These are phyloP conservation scores for Acanthamoeba triangularis DNA, from an alignment of 208 protist genomes.

Conservation along the genomic window DNA sequence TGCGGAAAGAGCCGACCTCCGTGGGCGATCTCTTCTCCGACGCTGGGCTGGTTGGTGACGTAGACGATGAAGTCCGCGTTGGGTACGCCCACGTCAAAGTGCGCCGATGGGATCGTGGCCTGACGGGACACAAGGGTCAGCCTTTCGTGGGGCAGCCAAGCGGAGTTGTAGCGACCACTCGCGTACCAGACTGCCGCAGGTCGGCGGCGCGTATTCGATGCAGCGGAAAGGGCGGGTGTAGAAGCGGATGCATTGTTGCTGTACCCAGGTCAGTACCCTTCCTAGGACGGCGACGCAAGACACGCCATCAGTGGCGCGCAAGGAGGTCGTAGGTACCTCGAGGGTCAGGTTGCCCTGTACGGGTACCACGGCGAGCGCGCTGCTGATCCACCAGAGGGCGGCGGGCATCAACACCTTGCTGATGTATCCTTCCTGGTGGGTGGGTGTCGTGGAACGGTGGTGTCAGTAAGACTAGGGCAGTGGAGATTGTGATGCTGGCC, in stretches of 20 bases:
- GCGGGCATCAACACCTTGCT: background rate
- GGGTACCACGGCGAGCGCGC: background rate
- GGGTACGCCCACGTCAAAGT: background rate
- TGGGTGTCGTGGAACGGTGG: no score
- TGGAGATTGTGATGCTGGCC: background rate
- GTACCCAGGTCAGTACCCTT: background rate
- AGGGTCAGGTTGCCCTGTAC: conserved; percentile 34
- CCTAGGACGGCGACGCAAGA: background rate
- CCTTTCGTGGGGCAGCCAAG: no score
- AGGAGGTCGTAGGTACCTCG: background rate
- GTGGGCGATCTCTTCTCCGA: background rate
- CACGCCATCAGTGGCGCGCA: background rate
- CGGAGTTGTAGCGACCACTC: background rate
- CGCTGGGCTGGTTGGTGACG: conserved; percentile 8
- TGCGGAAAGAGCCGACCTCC: background rate
- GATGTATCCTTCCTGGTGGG: conserved; percentile 17
- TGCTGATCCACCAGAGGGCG: background rate
- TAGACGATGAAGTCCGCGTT: conserved; percentile 27
- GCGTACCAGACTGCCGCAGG: background rate
- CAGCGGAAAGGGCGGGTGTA: conserved; percentile 28
- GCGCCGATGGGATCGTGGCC: background rate
- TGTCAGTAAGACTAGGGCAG: no score
- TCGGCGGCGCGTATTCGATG: conserved; percentile 39
- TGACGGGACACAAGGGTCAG: background rate
- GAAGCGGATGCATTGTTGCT: conserved; percentile 6